phyloP scores from a whole-genome alignment of 805 yeast species.

The Saturnispora mendoncae region DNA sequence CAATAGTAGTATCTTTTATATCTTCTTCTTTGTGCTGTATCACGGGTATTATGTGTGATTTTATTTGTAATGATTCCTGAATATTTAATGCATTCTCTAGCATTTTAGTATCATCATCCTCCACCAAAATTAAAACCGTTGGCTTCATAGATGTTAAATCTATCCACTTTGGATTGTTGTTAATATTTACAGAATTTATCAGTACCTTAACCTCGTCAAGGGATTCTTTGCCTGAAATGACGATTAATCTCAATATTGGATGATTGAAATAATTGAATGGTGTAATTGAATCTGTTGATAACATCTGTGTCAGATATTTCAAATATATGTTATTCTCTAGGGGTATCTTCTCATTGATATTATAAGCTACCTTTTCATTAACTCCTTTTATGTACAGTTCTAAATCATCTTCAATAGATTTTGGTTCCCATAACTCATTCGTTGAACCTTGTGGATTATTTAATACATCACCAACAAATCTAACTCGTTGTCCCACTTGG shows the following conservation, averaged over 20 bases:
- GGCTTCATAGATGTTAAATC: slow-evolving; percentile 56
- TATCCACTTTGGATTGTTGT: slow-evolving; percentile 50
- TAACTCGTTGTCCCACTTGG: slow-evolving; percentile 1
- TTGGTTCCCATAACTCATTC: neutral
- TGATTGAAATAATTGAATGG: slow-evolving; percentile 84
- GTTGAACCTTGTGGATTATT: neutral
- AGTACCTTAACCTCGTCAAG: slow-evolving; percentile 49
- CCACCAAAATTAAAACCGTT: slow-evolving; percentile 42
- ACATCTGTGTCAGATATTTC: slow-evolving; percentile 46
- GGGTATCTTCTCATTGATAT: neutral
- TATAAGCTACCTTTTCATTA: neutral
- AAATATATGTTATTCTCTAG: slow-evolving; percentile 44
- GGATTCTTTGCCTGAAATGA: slow-evolving; percentile 47
- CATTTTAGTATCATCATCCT: slow-evolving; percentile 36
- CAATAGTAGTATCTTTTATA: slow-evolving; percentile 11
- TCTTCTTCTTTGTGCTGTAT: neutral
- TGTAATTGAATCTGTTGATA: slow-evolving; percentile 51
- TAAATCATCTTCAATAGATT: slow-evolving; percentile 1
- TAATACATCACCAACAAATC: slow-evolving; percentile 12
- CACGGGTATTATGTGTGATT: slow-evolving; percentile 8
- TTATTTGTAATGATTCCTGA: slow-evolving; percentile 26
- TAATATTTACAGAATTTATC: slow-evolving; percentile 43
- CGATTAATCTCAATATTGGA: slow-evolving; percentile 69
- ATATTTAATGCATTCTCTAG: slow-evolving; percentile 30
- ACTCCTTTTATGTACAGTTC: neutral